A percentile compares a stretch with the other conserved stretches of the same genome.
These are phyloP conservation scores for Beauveria sp. DNA, from an alignment of 2,329 filamentous ascomycete genomes.

Conservation along the genomic window DNA sequence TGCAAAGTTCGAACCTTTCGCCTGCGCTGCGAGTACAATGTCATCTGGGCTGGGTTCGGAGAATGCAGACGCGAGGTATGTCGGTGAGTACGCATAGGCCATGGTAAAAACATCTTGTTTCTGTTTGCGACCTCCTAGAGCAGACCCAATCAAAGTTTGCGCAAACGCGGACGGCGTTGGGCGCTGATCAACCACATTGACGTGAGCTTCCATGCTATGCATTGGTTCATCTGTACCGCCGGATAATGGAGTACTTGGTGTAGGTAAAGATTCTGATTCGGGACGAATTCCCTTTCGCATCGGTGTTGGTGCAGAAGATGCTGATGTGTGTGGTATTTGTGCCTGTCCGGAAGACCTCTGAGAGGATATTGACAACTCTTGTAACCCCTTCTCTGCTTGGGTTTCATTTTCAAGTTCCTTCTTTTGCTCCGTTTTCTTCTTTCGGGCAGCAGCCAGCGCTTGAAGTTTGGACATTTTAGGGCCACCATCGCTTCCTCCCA, in stretches of 20 bases:
- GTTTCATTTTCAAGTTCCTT: constrained; percentile 23
- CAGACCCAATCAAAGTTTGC: constrained; percentile 41
- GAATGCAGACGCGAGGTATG: constrained; percentile 57
- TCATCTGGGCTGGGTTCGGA: constrained; percentile 87
- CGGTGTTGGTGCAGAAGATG: neutral
- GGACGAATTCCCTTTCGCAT: neutral
- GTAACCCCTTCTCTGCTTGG: constrained; percentile 22
- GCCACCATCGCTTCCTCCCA: constrained; percentile 64
- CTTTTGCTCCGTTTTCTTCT: constrained; percentile 69
- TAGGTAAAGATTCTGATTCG: neutral
- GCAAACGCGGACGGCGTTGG: constrained; percentile 49
- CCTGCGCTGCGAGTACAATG: constrained; percentile 77
- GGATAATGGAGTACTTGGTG: neutral
- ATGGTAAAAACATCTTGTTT: constrained; percentile 31
- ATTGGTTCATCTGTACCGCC: neutral
- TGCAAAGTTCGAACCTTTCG: constrained; percentile 68
- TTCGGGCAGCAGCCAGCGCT: constrained; percentile 76
- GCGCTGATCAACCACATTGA: neutral
- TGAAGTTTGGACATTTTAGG: constrained; percentile 84
- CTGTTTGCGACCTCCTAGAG: constrained; percentile 22
- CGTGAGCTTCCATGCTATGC: neutral
- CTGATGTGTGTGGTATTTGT: neutral
- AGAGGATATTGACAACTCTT: constrained; percentile 25
- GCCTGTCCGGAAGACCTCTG: constrained; percentile 4
- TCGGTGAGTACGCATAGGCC: constrained; percentile 42